These are phyloP conservation scores for Aspergillus unguis DNA, from an alignment of 2,329 filamentous ascomycete species.

Conservation along the genomic window DNA sequence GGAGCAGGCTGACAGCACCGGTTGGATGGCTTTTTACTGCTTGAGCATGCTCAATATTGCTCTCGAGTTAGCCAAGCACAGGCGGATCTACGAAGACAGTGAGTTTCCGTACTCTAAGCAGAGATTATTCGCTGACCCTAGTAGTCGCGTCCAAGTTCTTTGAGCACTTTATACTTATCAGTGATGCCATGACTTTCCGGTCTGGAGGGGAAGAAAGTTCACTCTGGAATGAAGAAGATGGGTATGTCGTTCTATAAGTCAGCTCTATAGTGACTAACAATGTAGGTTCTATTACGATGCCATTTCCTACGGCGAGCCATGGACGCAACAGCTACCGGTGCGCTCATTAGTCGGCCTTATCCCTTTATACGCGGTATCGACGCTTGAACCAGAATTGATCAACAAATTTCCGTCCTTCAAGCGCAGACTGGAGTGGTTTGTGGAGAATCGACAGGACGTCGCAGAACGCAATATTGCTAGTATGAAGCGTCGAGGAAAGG, in stretches of 20 bases:
- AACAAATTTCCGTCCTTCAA: conserved; percentile 91
- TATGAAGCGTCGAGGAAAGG: conserved; percentile 85
- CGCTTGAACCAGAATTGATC: conserved; percentile 88
- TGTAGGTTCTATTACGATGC: conserved; percentile 91
- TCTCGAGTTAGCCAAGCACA: conserved; percentile 89
- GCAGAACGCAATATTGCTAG: conserved; percentile 93
- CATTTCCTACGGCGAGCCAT: conserved; percentile 92
- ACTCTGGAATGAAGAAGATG: conserved; percentile 93
- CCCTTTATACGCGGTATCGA: conserved; percentile 86
- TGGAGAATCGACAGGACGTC: conserved; percentile 79
- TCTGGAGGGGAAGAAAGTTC: conserved; percentile 70
- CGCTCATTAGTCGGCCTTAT: conserved; percentile 90
- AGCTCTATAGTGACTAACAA: conserved; percentile 14
- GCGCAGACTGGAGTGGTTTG: conserved; percentile 89
- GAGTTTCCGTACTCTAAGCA: conserved; percentile 12
- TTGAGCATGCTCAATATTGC: conserved; percentile 96
- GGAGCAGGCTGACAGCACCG: conserved; percentile 95
- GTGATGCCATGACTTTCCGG: conserved; percentile 92
- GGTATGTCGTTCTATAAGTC: conserved; percentile 23
- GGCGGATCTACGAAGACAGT: conserved; percentile 87
- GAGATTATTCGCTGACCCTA: conserved; percentile 6
- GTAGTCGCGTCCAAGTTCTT: conserved; percentile 93
- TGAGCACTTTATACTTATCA: conserved; percentile 97
- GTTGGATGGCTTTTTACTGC: conserved; percentile 99
- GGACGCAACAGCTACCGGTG: conserved; percentile 88